Evolutionary conservation across 2,329 filamentous ascomycete species (phyloP), one percentile per base, ranked within the genome.

Genomic region (Trichoderma polysporum): DNA sequence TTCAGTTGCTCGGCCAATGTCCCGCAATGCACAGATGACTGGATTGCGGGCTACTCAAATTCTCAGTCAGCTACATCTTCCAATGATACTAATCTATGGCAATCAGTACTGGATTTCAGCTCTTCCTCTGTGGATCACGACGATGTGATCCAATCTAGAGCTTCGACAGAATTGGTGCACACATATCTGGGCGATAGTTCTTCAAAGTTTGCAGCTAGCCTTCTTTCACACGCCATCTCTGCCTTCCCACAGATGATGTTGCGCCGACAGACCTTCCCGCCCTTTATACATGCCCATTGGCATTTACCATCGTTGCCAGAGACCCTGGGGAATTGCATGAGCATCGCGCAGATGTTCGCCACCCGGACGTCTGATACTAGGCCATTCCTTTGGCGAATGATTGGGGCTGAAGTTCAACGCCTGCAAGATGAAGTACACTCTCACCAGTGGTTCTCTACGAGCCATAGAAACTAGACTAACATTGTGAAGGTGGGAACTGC

Each of bases 231-330:
- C 9, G 54, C 54, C 25, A 45, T 58, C n/a, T 22, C 37, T 58
- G 54, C 54, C 37, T 58, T 58, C n/a, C 54, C 54, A 31, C 54
- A 58, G 25, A 58, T 58, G 54, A 58, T 58, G 54, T 29, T 58
- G 25, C 54, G 54, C 35, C 25, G 37, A 27, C 54, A 58, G 54
- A 58, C 37, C 25, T 58, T 58, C 25, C 54, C 54, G 1, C 54
- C 54, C 5, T 58, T 58, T 8, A 58, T 58, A 58, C 54, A 58
- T 35, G 35, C 54, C 29, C 35, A 58, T 12, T 58, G 54, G 54
- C 54, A 58, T 41, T 9, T 58, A 15, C n/a, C 54, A 29, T 39
- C 37, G 3, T 31, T 58, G 37, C 54, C 54, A 1, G 54, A 41
- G 15, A 58, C 54, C 7, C 25, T 58, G 9, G 54, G 35, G 2